Conservation (phyloP, 805 yeast species). For the Pichia sporocuriosa region DNA sequence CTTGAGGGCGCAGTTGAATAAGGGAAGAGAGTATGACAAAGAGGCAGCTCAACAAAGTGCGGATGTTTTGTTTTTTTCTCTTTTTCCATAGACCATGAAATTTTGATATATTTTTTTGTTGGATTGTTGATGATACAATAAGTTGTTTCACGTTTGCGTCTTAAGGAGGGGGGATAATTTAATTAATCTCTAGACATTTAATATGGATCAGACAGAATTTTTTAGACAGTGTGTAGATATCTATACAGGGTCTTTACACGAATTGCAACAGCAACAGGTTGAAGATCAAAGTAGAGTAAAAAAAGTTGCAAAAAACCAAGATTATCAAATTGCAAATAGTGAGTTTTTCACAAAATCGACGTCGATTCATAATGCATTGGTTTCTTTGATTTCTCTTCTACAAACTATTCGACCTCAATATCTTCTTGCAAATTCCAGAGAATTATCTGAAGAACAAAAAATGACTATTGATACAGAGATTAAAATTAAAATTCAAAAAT, state of each 20-base stretch:
- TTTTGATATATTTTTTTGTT: no score
- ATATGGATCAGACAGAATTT: conserved; percentile 4
- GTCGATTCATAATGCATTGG: conserved; percentile 5
- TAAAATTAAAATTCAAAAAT: conserved; percentile 19
- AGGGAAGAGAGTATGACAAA: no score
- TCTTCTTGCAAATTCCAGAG: conserved; percentile 26
- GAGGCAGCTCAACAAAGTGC: no score
- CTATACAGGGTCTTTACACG: background rate
- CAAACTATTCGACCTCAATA: conserved; percentile 31
- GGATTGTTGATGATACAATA: no score
- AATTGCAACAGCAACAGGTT: background rate
- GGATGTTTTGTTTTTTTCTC: no score
- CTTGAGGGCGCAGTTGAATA: no score
- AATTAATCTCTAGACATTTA: background rate
- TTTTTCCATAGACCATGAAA: no score
- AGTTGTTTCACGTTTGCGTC: no score
- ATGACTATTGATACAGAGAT: conserved; percentile 24
- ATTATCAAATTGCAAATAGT: conserved; percentile 1
- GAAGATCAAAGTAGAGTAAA: no score
- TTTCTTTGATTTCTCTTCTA: conserved; percentile 10
- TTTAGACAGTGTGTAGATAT: conserved; percentile 8
- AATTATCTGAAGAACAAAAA: conserved; percentile 21
- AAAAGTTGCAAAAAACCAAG: background rate
- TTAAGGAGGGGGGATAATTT: no score
- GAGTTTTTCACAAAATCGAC: conserved; percentile 5